Conservation (phyloP, 805 yeast genomes). For the Candida orba region DNA sequence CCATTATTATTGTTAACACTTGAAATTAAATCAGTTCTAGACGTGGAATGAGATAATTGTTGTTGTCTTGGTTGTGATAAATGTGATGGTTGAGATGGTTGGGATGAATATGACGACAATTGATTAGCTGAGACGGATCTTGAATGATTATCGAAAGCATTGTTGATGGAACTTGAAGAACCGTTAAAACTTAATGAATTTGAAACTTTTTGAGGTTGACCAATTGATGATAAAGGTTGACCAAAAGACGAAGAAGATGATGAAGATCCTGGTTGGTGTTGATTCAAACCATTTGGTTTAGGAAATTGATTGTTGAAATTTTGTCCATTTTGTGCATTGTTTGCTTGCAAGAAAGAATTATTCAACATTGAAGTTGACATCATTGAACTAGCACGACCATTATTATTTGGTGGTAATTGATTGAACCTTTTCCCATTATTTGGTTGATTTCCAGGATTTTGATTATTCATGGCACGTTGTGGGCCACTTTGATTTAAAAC, state of each 20-base stretch:
- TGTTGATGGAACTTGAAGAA: conserved; percentile 5
- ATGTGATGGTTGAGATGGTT: background rate
- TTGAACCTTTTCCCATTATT: conserved; percentile 1
- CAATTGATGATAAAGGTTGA: too few species aligned
- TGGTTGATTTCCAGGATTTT: conserved; percentile 3
- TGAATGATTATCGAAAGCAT: conserved; percentile 2
- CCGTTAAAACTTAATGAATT: background rate
- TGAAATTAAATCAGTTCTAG: conserved; percentile 2
- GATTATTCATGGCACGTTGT: background rate
- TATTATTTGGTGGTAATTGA: background rate
- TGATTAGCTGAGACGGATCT: conserved; percentile 3
- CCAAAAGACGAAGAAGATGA: background rate
- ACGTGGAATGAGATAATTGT: conserved; percentile 3
- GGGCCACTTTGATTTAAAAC: background rate
- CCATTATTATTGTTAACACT: too few species aligned
- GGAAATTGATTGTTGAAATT: too few species aligned
- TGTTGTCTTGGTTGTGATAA: background rate
- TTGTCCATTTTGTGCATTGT: background rate
- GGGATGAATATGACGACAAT: background rate
- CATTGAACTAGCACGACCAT: conserved; percentile 3
- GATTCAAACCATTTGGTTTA: too few species aligned
- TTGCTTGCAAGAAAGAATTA: too few species aligned
- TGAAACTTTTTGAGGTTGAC: conserved; percentile 4
- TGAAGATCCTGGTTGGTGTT: background rate
- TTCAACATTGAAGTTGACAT: conserved; percentile 1